Base-by-base conservation (phyloP, 768 basidiomycete genomes). In the Russula virescens region DNA sequence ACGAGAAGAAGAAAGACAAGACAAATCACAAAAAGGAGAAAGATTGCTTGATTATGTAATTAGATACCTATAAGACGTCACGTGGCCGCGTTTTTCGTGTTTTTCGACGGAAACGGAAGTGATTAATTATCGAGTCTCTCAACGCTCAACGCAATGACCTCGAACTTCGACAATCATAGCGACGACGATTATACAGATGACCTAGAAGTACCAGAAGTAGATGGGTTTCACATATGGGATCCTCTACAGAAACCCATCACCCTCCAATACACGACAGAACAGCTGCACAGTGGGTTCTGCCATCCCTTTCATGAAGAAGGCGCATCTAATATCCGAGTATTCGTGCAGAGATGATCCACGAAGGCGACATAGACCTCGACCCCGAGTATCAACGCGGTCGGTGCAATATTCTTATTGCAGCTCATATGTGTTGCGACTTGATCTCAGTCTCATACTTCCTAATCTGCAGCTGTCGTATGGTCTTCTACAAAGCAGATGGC, bases 321-420 rank as follows among this genome's bases (percentile, higher is more conserved):
- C 2, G 19, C 34, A 21, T 25, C 50, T 63, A 10, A 55, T 35
- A n/a, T 23, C 13, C 18, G 13, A 10, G 51, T 35, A n/a, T 23
- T 7, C 18, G 18, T 21, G 23, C 58, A 89, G 87, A 71, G 8
- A 75, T 82, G 47, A 88, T 90, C 61, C 86, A 88, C 69, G 80
- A 86, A 40, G 87, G 87, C 5, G 74, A 73, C 0, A 87, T 91
- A 60, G 86, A 91, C 69, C 73, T 91, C 25, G 81, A 84, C 52
- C 88, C 89, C 0, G 73, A 81, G 21, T 90, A 89, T 70, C 88
- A 90, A 68, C 77, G 88, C 78, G 88, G 88, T 85, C 60, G 53
- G 76, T 70, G 11, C 26, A 23, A 13, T 50, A 58, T 57, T 46
- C n/a, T 26, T 45, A 42, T 38, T 63, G 1, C 14, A 26, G 3